A percentile compares a stretch with the other conserved stretches of the same genome.
Evolutionary conservation across 805 yeast species (phyloP).

Genomic region (Myxozyma vanderwaltii): DNA sequence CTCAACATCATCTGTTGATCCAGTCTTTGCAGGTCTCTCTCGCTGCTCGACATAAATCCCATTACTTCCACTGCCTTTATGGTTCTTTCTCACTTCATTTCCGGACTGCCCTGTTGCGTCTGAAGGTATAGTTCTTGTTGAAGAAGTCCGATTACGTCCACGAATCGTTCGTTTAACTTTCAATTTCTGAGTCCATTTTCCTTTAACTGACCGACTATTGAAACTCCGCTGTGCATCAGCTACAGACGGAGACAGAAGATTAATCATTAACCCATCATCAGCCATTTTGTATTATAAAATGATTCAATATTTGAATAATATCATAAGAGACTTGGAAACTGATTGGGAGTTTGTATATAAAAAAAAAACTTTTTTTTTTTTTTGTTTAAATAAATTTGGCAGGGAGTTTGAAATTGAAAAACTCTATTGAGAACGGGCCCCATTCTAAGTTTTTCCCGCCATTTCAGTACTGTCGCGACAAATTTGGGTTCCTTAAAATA

Average conservation of each 20-base stretch:
- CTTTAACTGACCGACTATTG: constrained; percentile 53
- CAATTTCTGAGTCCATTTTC: constrained; percentile 81
- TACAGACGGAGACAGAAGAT: constrained; percentile 58
- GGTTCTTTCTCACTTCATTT: not conserved
- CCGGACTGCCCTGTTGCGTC: not conserved
- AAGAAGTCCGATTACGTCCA: constrained; percentile 12
- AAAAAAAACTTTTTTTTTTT: not conserved
- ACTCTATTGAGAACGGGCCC: constrained; percentile 12
- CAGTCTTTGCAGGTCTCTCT: not conserved
- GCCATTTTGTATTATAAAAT: constrained; percentile 30
- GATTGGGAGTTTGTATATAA: too few relatives aligned
- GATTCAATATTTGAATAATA: not conserved
- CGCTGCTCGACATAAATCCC: constrained; percentile 7
- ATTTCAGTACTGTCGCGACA: not conserved
- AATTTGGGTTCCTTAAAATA: constrained; percentile 6
- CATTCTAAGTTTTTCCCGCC: constrained; percentile 2
- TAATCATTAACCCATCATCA: constrained; percentile 76
- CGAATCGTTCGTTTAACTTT: constrained; percentile 51
- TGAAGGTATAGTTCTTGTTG: constrained; percentile 1
- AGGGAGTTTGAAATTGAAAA: constrained; percentile 10
- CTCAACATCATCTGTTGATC: not conserved
- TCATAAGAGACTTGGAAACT: not conserved
- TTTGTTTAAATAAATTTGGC: too few relatives aligned
- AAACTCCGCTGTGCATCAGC: constrained; percentile 36
- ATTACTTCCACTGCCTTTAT: constrained; percentile 25